Base-by-base conservation (phyloP, 1,284 basidiomycete species). In the Cryptococcus sp. region DNA sequence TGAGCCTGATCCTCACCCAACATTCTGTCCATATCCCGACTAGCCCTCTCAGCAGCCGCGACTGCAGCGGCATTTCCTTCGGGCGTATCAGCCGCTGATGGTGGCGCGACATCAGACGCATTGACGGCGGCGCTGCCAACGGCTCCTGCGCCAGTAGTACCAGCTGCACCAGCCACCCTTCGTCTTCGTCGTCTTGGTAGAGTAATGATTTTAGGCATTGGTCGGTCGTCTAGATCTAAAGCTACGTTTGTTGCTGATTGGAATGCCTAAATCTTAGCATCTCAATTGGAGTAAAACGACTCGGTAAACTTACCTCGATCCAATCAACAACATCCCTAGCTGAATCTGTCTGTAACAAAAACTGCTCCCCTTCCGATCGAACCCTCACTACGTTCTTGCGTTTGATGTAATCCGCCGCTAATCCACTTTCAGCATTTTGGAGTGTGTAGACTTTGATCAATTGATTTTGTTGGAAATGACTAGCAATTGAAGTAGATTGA, bases 401-500 rank as follows among this genome's bases (percentile, higher is more conserved):
- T 80, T 98, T 98, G 63, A 85, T 59, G 74, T 98, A 98, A 75
- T 98, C 94, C 49, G 90, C 93, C 19, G 91, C 96, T 14, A 98
- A 75, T 21, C 94, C 94, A 55, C 86, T 88, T 77, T 98, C 93
- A 16, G 91, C 91, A 54, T 86, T 76, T 70, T 97, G 91, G 63
- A 99, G 78, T 23, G 90, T 85, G 74, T 97, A 98, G 48, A 79
- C 74, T 54, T 79, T 78, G 25, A 82, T 54, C 28, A 82, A 67
- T 40, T 61, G 53, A 62, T 76, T 77, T 32, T 70, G 64, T 31
- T 75, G 74, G 55, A 76, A 66, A 56, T 75, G 74, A 1, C 61
- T 57, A 1, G 60, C 63, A 23, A 64, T 54, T 25, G 57, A 53
- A 13, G 52, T 46, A 46, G 57, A 46, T 23, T 43, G 41, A 7